These are phyloP conservation scores for Larix sibirica DNA, from an alignment of 83 land plant genomes.

Conservation along the genomic window DNA sequence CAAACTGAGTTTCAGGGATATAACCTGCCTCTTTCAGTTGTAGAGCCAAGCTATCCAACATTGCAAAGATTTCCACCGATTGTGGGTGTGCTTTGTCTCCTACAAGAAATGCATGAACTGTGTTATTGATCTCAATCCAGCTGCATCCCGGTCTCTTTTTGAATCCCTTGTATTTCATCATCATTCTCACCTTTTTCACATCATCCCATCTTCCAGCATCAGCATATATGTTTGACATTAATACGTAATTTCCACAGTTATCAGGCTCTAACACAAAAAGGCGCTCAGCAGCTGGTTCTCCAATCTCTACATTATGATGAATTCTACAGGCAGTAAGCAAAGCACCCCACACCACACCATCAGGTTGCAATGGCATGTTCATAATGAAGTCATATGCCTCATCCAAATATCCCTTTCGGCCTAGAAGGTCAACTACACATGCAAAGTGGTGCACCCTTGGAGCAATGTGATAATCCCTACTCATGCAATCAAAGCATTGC, in stretches of 20 bases:
- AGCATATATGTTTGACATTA: conserved; percentile 17
- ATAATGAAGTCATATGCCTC: conserved; percentile 53
- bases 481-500: conserved; percentile 51
- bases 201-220: conserved; percentile 16
- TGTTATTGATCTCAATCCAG: conserved; percentile 15
- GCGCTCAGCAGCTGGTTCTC: conserved; percentile 29
- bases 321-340: conserved; percentile 54
- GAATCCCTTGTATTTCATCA: conserved; percentile 9
- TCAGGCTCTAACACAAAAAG: conserved; percentile 42
- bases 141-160: conserved; percentile 7
- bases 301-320: conserved; percentile 52
- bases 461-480: conserved; percentile 24
- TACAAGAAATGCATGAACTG: conserved; percentile 11
- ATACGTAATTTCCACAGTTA: conserved; percentile 41
- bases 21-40: conserved; percentile 21
- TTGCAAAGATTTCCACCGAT: conserved; percentile 16
- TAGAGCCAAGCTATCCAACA: neutral
- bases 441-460: conserved; percentile 69
- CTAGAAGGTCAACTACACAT: conserved; percentile 63
- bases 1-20: conserved; percentile 7
- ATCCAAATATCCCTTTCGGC: conserved; percentile 52
- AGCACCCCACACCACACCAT: conserved; percentile 59
- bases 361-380: conserved; percentile 48
- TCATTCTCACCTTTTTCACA: neutral
- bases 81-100: conserved; percentile 22